Evolutionary conservation across 73 alveolate genomes (phyloP).

Genomic region (Paramecium octaurelia): DNA sequence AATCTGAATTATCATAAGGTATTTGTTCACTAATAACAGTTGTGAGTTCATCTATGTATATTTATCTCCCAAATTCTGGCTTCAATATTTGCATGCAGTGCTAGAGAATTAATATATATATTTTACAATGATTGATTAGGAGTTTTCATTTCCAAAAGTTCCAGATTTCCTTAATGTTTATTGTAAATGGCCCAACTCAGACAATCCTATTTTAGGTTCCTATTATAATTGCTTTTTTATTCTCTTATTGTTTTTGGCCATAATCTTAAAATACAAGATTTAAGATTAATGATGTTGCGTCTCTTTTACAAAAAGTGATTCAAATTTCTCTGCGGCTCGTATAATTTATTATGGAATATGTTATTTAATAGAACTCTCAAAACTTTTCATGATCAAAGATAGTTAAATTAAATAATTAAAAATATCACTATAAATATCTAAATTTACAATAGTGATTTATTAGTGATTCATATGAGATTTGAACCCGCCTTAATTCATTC

Average conservation of each 20-base stretch:
- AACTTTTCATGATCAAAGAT: neutral
- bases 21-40: neutral
- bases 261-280: neutral
- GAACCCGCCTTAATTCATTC: neutral
- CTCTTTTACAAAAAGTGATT: neutral
- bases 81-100: neutral
- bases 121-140: neutral
- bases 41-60: neutral
- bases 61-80: neutral
- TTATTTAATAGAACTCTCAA: neutral
- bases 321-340: neutral
- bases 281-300: neutral
- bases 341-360: neutral
- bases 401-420: neutral
- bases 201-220: neutral
- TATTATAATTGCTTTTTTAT: neutral
- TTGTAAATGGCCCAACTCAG: neutral
- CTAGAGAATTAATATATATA: neutral
- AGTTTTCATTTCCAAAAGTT: neutral
- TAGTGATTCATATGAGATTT: neutral
- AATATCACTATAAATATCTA: neutral
- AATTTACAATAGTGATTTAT: neutral
- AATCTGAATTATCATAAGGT: neutral
- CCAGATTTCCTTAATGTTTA: neutral
- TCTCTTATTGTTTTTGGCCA: neutral